phyloP scores from a whole-genome alignment of 129 eudicot genomes.

The Escallonia herrerae region DNA sequence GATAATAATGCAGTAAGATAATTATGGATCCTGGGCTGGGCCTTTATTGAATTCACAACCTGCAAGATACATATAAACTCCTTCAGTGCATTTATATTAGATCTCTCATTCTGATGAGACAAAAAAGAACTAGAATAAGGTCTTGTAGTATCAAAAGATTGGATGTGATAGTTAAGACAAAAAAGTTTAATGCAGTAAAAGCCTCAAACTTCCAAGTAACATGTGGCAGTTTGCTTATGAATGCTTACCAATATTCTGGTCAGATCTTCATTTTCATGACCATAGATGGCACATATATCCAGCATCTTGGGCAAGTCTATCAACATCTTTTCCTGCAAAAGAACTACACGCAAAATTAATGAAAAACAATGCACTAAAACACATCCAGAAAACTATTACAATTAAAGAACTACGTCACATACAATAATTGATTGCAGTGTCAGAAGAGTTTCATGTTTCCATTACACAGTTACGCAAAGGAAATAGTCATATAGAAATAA shows the following conservation, averaged over 20 bases:
- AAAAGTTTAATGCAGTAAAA: neutral
- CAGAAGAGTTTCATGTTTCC: too few relatives aligned
- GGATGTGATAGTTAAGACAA: neutral
- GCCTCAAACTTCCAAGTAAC: too few relatives aligned
- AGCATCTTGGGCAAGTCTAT: conserved; percentile 89
- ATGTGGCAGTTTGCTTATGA: neutral
- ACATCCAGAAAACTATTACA: conserved; percentile 1
- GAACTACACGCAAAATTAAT: conserved; percentile 55
- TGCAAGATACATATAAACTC: conserved; percentile 23
- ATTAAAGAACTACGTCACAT: neutral
- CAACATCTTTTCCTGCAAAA: conserved; percentile 93
- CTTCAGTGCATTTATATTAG: neutral
- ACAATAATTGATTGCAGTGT: too few relatives aligned
- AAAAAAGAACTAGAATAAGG: neutral
- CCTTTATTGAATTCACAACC: conserved; percentile 71
- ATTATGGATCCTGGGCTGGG: conserved; percentile 66
- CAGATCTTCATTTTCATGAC: conserved; percentile 89
- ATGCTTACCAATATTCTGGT: conserved; percentile 64
- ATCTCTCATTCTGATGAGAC: neutral
- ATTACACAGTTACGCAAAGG: too few relatives aligned
- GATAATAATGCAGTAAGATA: conserved; percentile 46
- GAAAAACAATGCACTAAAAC: conserved; percentile 31
- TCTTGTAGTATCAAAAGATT: too few relatives aligned
- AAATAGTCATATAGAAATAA: too few relatives aligned
- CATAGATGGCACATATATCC: conserved; percentile 90